Evolutionary conservation across 495 filamentous ascomycete species (phyloP).

Genomic region (Trichocladium uniseriatum): DNA sequence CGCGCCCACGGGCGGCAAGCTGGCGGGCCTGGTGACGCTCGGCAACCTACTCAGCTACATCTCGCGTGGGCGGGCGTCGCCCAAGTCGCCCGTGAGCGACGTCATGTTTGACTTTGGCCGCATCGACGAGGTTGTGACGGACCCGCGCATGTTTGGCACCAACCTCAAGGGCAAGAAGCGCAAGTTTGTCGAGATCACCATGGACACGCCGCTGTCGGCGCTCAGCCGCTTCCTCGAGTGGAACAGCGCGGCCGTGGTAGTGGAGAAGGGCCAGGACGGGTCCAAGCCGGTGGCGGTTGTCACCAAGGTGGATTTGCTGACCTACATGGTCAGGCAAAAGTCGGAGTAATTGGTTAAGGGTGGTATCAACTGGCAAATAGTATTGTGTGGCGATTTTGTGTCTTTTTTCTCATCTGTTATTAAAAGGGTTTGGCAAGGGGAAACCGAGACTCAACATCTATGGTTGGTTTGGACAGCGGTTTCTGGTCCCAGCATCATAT

Average conservation of each 20-base stretch:
- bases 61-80: constrained; percentile 65
- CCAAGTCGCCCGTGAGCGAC: constrained; percentile 62
- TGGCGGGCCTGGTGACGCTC: constrained; percentile 86
- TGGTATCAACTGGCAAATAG: not conserved
- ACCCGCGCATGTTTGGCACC: constrained; percentile 55
- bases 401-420: constrained; percentile 3
- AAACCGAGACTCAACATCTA: constrained; percentile 21
- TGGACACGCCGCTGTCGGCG: constrained; percentile 74
- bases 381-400: not conserved
- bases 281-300: constrained; percentile 74
- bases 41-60: constrained; percentile 91
- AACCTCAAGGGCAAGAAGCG: constrained; percentile 41
- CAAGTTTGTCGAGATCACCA: constrained; percentile 87
- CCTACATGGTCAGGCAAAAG: constrained; percentile 77
- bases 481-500: not conserved
- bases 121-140: constrained; percentile 79
- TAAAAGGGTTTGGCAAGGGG: not conserved
- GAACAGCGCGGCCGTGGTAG: constrained; percentile 92
- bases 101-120: constrained; percentile 94
- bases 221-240: constrained; percentile 92
- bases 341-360: constrained; percentile 1
- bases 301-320: constrained; percentile 91
- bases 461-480: constrained; percentile 1
- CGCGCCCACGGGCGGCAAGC: constrained; percentile 51
- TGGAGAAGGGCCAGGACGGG: constrained; percentile 51